These are phyloP conservation scores for Komagataella mondaviorum DNA, from an alignment of 805 yeast species.

Conservation along the genomic window DNA sequence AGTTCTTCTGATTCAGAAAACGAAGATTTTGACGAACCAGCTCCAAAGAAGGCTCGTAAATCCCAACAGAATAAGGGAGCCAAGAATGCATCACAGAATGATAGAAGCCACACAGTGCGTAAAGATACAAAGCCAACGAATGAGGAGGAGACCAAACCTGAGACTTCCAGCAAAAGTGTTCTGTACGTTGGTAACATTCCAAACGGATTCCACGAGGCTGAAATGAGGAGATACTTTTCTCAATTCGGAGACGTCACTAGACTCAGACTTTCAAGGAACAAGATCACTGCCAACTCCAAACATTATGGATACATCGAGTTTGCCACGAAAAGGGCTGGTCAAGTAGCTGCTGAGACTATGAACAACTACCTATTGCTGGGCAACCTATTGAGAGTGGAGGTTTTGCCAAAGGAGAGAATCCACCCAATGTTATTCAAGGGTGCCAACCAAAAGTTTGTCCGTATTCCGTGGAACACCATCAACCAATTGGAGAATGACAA, in stretches of 20 bases:
- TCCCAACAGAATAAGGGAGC: neutral
- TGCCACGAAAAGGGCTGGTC: constrained; percentile 59
- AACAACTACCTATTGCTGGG: constrained; percentile 84
- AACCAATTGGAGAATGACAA: constrained; percentile 39
- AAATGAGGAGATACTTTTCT: constrained; percentile 63
- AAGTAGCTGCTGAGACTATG: constrained; percentile 90
- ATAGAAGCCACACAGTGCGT: neutral
- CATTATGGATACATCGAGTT: constrained; percentile 91
- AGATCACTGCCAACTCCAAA: constrained; percentile 79
- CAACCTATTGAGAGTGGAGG: constrained; percentile 56
- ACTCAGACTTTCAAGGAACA: constrained; percentile 75
- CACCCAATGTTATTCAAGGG: constrained; percentile 49
- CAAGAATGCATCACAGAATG: constrained; percentile 2
- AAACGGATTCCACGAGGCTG: constrained; percentile 78
- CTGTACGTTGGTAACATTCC: constrained; percentile 89
- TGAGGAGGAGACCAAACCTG: constrained; percentile 9
- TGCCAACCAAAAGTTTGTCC: constrained; percentile 37
- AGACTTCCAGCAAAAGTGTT: constrained; percentile 37
- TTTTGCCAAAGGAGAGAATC: constrained; percentile 41
- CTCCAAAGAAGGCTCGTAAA: neutral
- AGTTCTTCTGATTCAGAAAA: neutral
- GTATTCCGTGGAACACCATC: constrained; percentile 46
- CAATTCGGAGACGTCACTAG: constrained; percentile 85
- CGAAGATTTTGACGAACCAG: constrained; percentile 4
- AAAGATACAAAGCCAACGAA: constrained; percentile 12